These are phyloP conservation scores for Zoysia matrella DNA, from an alignment of 202 grass and related monocot genomes.

Conservation along the genomic window DNA sequence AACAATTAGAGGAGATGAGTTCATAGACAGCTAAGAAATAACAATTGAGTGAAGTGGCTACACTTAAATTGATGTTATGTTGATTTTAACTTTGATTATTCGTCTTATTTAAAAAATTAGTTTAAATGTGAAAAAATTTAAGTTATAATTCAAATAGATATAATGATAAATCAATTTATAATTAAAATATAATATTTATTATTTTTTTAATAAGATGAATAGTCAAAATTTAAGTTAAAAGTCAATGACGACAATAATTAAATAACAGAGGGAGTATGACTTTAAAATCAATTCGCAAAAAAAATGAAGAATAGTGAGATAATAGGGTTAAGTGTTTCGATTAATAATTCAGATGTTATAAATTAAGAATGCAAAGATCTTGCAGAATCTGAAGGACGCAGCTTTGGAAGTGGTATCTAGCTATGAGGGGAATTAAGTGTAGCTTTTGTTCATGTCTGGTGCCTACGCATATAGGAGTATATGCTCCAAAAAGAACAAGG, in stretches of 20 bases:
- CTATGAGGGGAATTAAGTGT: slow-evolving; percentile 25
- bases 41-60: too few species aligned
- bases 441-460: slow-evolving; percentile 40
- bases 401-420: slow-evolving; percentile 40
- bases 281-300: not conserved
- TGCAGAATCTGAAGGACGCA: slow-evolving; percentile 23
- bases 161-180: too few species aligned
- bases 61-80: too few species aligned
- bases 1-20: not conserved
- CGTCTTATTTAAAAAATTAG: too few species aligned
- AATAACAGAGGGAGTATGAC: too few species aligned
- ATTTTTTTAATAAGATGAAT: too few species aligned
- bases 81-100: too few species aligned
- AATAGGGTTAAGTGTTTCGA: slow-evolving; percentile 17
- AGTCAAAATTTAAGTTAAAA: too few species aligned
- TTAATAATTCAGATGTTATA: slow-evolving; percentile 32
- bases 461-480: slow-evolving; percentile 21
- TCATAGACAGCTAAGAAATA: not conserved
- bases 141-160: too few species aligned
- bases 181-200: too few species aligned
- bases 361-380: slow-evolving; percentile 45
- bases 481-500: slow-evolving; percentile 45
- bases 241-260: too few species aligned
- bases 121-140: too few species aligned
- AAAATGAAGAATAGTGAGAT: not conserved